Conservation (phyloP, 2,329 filamentous ascomycete species). For the Fusarium nisikadoi region DNA sequence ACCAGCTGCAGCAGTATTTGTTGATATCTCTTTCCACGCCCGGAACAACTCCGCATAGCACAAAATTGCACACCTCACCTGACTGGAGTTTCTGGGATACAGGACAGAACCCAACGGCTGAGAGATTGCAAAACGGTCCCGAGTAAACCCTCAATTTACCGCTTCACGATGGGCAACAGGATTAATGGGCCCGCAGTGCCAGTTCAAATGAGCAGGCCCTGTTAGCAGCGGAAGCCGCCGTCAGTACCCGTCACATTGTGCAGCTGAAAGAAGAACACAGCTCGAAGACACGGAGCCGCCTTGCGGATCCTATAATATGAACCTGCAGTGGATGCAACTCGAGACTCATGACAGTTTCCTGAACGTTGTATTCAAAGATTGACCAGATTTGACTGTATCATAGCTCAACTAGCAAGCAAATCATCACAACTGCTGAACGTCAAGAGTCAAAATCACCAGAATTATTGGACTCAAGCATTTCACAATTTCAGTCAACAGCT, state of each 20-base stretch:
- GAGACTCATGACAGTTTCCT: slow-evolving; percentile 18
- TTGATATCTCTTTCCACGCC: slow-evolving; percentile 9
- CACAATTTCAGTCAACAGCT: slow-evolving; percentile 8
- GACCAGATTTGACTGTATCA: slow-evolving; percentile 17
- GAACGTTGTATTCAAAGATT: slow-evolving; percentile 12
- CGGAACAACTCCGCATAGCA: slow-evolving; percentile 35
- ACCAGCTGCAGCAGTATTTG: slow-evolving; percentile 11
- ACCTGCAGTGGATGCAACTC: slow-evolving; percentile 25
- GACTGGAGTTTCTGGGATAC: neutral
- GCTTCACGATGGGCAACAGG: slow-evolving; percentile 28
- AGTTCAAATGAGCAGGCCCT: slow-evolving; percentile 34
- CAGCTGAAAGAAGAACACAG: slow-evolving; percentile 19
- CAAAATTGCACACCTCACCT: slow-evolving; percentile 9
- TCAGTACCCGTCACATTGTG: slow-evolving; percentile 12
- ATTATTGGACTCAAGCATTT: slow-evolving; percentile 2
- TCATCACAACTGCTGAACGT: neutral
- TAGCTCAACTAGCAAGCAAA: neutral
- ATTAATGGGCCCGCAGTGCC: slow-evolving; percentile 37
- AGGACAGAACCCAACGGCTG: slow-evolving; percentile 9
- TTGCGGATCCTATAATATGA: slow-evolving; percentile 37
- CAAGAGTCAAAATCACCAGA: neutral
- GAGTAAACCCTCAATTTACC: slow-evolving; percentile 22
- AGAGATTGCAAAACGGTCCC: slow-evolving; percentile 21
- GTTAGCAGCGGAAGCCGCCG: slow-evolving; percentile 35
- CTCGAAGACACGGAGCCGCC: slow-evolving; percentile 35